These are phyloP conservation scores for Candida neerlandica DNA, from an alignment of 1,139 yeast species.

Conservation along the genomic window DNA sequence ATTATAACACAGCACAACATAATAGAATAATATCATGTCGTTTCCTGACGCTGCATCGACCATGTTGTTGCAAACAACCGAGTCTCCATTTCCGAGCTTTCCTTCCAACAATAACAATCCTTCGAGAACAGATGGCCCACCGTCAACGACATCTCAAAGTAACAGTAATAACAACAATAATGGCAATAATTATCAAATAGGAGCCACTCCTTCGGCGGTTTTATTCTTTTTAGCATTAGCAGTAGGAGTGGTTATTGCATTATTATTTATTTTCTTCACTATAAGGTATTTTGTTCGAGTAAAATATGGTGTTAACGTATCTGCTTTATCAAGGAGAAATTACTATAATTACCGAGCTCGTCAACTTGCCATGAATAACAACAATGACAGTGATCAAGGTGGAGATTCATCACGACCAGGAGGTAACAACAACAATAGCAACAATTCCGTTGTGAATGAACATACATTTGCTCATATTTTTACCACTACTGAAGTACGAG, in stretches of 20 bases:
- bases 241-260: conserved; percentile 60
- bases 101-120: background rate
- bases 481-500: conserved; percentile 30
- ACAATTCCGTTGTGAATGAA: conserved; percentile 5
- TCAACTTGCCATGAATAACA: background rate
- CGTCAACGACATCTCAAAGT: background rate
- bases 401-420: background rate
- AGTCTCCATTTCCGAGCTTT: background rate
- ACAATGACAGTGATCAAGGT: background rate
- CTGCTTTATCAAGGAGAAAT: conserved; percentile 28
- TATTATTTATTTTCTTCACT: conserved; percentile 59
- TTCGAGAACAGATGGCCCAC: too few relatives aligned
- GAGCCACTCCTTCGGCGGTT: conserved; percentile 59
- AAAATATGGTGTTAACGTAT: conserved; percentile 55
- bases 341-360: conserved; percentile 1
- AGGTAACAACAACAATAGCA: conserved; percentile 1
- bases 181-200: conserved; percentile 19
- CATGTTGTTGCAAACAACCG: background rate
- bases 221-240: conserved; percentile 64
- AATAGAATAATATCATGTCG: background rate
- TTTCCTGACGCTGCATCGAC: background rate
- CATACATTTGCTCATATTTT: conserved; percentile 15
- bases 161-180: background rate
- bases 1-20: background rate
- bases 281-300: conserved; percentile 59